Conservation (phyloP, 805 yeast species). For the Kodamaea sagamina region DNA sequence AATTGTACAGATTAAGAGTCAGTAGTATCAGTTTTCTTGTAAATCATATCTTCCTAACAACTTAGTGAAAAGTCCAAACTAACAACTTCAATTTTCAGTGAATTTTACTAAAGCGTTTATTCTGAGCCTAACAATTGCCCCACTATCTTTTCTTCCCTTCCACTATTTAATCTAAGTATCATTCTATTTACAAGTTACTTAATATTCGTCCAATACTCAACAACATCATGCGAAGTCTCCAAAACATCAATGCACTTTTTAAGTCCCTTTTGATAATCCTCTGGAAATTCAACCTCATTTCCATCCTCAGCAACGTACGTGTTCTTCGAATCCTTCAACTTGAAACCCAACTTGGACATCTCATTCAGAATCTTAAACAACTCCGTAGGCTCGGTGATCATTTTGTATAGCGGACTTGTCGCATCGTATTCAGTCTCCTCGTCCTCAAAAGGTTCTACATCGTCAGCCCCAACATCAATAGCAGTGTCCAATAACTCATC, state of each 20-base stretch:
- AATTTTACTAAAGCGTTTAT: too few relatives aligned
- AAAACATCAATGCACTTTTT: constrained; percentile 59
- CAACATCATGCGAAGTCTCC: constrained; percentile 83
- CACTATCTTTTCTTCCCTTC: too few relatives aligned
- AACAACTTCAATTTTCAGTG: too few relatives aligned
- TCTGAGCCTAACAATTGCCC: too few relatives aligned
- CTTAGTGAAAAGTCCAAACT: too few relatives aligned
- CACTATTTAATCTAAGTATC: too few relatives aligned
- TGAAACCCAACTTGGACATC: constrained; percentile 54
- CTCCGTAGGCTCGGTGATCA: constrained; percentile 65
- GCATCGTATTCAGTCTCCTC: constrained; percentile 43
- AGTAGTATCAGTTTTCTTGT: too few relatives aligned
- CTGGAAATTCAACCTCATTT: constrained; percentile 54
- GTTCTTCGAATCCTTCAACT: constrained; percentile 70
- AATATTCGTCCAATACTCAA: constrained; percentile 73
- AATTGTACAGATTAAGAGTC: too few relatives aligned
- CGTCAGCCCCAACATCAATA: constrained; percentile 78
- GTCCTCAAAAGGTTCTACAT: constrained; percentile 58
- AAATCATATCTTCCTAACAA: too few relatives aligned
- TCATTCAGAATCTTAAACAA: constrained; percentile 61
- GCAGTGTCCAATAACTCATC: constrained; percentile 76
- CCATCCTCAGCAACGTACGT: constrained; percentile 67
- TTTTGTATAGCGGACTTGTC: constrained; percentile 33
- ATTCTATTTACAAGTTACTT: too few relatives aligned
- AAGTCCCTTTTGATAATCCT: constrained; percentile 52